Conservation (phyloP, 1,284 basidiomycete genomes). For the Hemileia vastatrix region DNA sequence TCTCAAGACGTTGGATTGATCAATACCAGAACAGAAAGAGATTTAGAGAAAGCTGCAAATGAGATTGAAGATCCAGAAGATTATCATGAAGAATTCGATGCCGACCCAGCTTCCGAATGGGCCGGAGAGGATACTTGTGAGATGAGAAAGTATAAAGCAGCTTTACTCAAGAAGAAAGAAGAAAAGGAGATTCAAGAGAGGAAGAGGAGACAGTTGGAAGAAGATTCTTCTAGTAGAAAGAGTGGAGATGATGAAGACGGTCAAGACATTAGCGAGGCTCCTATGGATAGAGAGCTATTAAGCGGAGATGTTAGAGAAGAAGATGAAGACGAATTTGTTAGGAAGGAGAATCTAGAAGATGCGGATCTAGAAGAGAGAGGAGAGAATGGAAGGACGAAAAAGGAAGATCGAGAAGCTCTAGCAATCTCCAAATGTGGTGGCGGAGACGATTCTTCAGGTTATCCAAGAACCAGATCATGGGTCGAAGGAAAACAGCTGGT, state of each 20-base stretch:
- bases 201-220: constrained; percentile 13
- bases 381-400: neutral
- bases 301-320: constrained; percentile 24
- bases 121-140: constrained; percentile 39
- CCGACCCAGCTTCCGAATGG: constrained; percentile 35
- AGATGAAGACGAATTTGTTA: constrained; percentile 26
- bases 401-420: neutral
- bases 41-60: constrained; percentile 32
- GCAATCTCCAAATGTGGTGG: neutral
- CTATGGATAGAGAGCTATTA: constrained; percentile 32
- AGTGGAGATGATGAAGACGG: constrained; percentile 24
- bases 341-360: constrained; percentile 13
- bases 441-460: constrained; percentile 24
- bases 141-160: constrained; percentile 31
- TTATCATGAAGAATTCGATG: constrained; percentile 31
- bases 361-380: constrained; percentile 21
- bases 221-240: neutral
- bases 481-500: constrained; percentile 39
- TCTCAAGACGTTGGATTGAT: constrained; percentile 26
- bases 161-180: constrained; percentile 23
- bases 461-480: constrained; percentile 36
- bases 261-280: constrained; percentile 32
- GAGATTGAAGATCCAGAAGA: constrained; percentile 34
- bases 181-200: too few relatives aligned
- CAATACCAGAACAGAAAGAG: constrained; percentile 30